Percentiles rank a stretch among this genome's conserved stretches.
Conservation (phyloP, 2,329 filamentous ascomycete genomes). For the Colletotrichum navitas region DNA sequence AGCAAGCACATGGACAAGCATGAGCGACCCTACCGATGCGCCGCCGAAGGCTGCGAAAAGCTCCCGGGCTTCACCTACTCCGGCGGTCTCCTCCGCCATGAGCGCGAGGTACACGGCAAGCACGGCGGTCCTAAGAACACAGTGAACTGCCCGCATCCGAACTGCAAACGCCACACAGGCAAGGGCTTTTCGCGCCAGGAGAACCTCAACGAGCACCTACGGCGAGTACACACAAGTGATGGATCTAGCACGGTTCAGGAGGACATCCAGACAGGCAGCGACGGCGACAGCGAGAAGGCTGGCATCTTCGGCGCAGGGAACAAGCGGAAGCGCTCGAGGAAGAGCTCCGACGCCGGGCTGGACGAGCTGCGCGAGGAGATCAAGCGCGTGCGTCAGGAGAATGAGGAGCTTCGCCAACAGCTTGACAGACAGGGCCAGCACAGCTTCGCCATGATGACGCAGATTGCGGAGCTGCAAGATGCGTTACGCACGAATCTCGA, state of each 20-base stretch:
- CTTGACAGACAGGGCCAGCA: slow-evolving; percentile 63
- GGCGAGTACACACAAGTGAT: slow-evolving; percentile 82
- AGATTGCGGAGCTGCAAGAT: slow-evolving; percentile 61
- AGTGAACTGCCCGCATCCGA: slow-evolving; percentile 85
- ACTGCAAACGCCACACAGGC: slow-evolving; percentile 90
- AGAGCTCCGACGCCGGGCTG: slow-evolving; percentile 57
- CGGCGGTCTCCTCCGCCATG: slow-evolving; percentile 88
- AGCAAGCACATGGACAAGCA: slow-evolving; percentile 99
- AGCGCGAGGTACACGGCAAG: slow-evolving; percentile 93
- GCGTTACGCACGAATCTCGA: slow-evolving; percentile 51
- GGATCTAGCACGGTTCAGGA: slow-evolving; percentile 52
- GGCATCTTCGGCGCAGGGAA: slow-evolving; percentile 50
- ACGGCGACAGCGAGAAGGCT: slow-evolving; percentile 60
- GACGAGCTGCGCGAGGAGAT: slow-evolving; percentile 72
- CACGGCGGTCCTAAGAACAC: slow-evolving; percentile 90
- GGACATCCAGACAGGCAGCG: slow-evolving; percentile 56
- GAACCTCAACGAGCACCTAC: slow-evolving; percentile 93
- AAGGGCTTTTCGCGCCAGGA: slow-evolving; percentile 94
- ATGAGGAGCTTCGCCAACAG: slow-evolving; percentile 68
- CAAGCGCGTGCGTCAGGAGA: slow-evolving; percentile 75
- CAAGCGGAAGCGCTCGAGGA: slow-evolving; percentile 61
- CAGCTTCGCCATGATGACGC: slow-evolving; percentile 61
- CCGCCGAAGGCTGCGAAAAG: slow-evolving; percentile 86
- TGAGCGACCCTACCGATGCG: slow-evolving; percentile 91
- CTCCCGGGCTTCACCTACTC: slow-evolving; percentile 95